Conservation (phyloP, 2,329 filamentous ascomycete genomes). For the Pseudopyrenochaeta lycopersici region DNA sequence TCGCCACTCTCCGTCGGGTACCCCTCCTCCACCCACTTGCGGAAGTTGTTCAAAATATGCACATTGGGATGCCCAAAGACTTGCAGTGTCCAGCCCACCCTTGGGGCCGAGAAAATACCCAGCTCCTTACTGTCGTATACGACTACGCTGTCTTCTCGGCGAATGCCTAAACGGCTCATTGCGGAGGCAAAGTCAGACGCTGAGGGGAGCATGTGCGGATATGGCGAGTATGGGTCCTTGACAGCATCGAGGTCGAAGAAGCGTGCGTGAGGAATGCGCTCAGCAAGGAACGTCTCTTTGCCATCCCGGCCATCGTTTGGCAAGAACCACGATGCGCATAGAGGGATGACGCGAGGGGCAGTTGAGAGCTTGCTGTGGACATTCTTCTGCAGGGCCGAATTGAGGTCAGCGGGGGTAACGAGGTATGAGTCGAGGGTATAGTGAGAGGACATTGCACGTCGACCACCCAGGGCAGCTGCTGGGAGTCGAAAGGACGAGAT, state of each 20-base stretch:
- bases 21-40: conserved; percentile 87
- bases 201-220: conserved; percentile 95
- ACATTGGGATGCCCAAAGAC: conserved; percentile 90
- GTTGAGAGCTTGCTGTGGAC: conserved; percentile 80
- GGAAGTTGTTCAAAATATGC: conserved; percentile 95
- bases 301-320: conserved; percentile 89
- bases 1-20: conserved; percentile 83
- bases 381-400: conserved; percentile 83
- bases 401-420: conserved; percentile 83
- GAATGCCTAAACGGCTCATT: conserved; percentile 89
- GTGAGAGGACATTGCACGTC: conserved; percentile 39
- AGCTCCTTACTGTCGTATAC: conserved; percentile 93
- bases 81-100: conserved; percentile 91
- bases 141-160: conserved; percentile 86
- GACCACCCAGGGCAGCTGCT: conserved; percentile 11
- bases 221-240: conserved; percentile 85
- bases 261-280: conserved; percentile 85
- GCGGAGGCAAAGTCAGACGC: conserved; percentile 82
- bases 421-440: conserved; percentile 78
- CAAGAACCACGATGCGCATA: conserved; percentile 96
- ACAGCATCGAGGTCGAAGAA: conserved; percentile 97
- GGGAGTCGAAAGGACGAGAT: conserved; percentile 17
- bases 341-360: conserved; percentile 82
- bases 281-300: conserved; percentile 79
- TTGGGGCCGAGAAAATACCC: conserved; percentile 92